Conservation (phyloP, 192 early-diverging fungal genomes). For the Allomyces javanicus region DNA sequence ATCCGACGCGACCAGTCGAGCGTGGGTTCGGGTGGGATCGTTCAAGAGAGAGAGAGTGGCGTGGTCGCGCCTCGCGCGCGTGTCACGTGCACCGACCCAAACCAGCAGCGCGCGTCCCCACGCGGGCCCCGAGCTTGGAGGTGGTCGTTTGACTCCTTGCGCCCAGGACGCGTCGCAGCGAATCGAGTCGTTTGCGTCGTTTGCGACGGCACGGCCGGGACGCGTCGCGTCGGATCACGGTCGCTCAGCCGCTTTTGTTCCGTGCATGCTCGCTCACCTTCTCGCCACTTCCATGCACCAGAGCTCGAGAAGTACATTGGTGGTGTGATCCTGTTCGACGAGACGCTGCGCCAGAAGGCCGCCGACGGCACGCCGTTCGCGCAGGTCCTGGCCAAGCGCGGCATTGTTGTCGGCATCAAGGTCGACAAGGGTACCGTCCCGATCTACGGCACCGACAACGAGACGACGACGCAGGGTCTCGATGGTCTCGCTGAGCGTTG, state of each 20-base stretch:
- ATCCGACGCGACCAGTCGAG: not conserved
- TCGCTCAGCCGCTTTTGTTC: too few species aligned
- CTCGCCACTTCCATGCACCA: not conserved
- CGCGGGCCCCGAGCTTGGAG: too few species aligned
- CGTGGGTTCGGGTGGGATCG: not conserved
- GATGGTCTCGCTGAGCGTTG: constrained; percentile 17
- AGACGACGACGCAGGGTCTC: constrained; percentile 21
- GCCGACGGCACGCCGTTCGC: constrained; percentile 16
- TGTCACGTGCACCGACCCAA: not conserved
- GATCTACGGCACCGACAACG: constrained; percentile 18
- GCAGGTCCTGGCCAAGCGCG: constrained; percentile 13
- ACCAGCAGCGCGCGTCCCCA: too few species aligned
- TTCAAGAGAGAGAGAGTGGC: not conserved
- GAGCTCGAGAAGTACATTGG: constrained; percentile 16
- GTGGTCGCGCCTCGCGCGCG: not conserved
- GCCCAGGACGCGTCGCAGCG: not conserved
- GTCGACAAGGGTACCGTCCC: constrained; percentile 22
- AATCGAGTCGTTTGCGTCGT: too few species aligned
- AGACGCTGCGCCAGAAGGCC: constrained; percentile 21
- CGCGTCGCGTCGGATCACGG: too few species aligned
- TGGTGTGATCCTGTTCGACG: constrained; percentile 23
- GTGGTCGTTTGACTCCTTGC: too few species aligned
- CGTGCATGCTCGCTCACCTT: too few species aligned
- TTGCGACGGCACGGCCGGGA: too few species aligned
- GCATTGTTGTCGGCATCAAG: constrained; percentile 22